Evolutionary conservation across 352 stramenopile species (phyloP).

Genomic region (Phytophthora sp.): DNA sequence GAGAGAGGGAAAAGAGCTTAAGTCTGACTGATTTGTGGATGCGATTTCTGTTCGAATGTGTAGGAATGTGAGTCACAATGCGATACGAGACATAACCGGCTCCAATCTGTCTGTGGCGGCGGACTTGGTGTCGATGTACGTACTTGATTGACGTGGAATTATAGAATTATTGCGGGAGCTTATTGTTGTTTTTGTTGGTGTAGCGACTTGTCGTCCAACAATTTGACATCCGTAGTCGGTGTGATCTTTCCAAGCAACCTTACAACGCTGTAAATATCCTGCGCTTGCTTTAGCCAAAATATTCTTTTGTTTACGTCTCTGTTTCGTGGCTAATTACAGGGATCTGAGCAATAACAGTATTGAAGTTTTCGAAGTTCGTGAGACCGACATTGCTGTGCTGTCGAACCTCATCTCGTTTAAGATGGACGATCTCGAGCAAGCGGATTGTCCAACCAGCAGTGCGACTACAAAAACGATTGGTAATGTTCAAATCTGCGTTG

Average conservation of each 20-base stretch:
- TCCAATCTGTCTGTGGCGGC: slow-evolving; percentile 32
- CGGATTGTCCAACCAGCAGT: slow-evolving; percentile 31
- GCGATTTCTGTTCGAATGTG: neutral
- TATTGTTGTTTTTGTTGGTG: slow-evolving; percentile 3
- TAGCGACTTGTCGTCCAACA: slow-evolving; percentile 43
- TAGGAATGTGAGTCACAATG: slow-evolving; percentile 45
- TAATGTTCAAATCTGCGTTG: slow-evolving; percentile 39
- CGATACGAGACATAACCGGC: slow-evolving; percentile 23
- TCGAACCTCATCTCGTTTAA: slow-evolving; percentile 30
- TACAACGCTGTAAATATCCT: slow-evolving; percentile 25
- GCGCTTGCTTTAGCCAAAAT: neutral
- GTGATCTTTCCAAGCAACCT: slow-evolving; percentile 41
- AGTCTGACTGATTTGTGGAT: neutral
- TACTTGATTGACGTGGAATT: neutral
- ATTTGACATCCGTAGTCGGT: slow-evolving; percentile 33
- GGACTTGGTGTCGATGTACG: slow-evolving; percentile 41
- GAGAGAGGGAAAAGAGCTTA: neutral
- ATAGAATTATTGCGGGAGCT: no score
- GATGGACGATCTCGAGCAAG: slow-evolving; percentile 36
- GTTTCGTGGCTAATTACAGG: slow-evolving; percentile 10
- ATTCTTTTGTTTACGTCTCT: neutral
- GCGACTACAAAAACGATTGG: slow-evolving; percentile 30
- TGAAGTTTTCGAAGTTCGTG: slow-evolving; percentile 33
- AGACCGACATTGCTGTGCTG: slow-evolving; percentile 32
- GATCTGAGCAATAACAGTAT: slow-evolving; percentile 49